phyloP scores from a whole-genome alignment of 2,329 filamentous ascomycete genomes.

The Emmonsiellopsis sp. region DNA sequence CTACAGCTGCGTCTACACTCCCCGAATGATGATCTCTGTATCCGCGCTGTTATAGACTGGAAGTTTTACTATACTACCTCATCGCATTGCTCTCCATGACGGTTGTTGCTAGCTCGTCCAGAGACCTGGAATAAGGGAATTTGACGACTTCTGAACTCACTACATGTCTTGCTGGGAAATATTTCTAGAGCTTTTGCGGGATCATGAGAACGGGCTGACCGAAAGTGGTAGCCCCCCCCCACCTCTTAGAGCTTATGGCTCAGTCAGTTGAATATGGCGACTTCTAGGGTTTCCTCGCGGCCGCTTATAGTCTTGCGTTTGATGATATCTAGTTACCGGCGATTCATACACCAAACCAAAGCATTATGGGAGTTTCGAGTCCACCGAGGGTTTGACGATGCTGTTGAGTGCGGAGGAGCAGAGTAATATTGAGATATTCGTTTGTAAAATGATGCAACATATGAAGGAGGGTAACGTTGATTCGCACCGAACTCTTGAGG shows the following conservation, averaged over 20 bases:
- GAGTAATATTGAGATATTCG: constrained; percentile 13
- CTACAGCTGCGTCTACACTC: constrained; percentile 9
- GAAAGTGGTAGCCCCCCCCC: constrained; percentile 8
- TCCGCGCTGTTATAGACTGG: constrained; percentile 19
- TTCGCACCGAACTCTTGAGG: constrained; percentile 14
- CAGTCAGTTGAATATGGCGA: constrained; percentile 16
- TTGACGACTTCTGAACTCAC: constrained; percentile 16
- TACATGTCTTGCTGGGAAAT: constrained; percentile 16
- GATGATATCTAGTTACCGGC: constrained; percentile 21
- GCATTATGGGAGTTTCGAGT: constrained; percentile 17
- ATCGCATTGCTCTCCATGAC: constrained; percentile 13
- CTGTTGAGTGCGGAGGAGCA: constrained; percentile 17
- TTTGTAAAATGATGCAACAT: constrained; percentile 18
- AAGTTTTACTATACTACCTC: constrained; percentile 11
- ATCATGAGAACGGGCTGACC: constrained; percentile 15
- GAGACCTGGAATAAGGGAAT: constrained; percentile 19
- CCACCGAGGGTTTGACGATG: constrained; percentile 14
- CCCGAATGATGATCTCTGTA: constrained; percentile 15
- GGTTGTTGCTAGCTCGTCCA: constrained; percentile 19
- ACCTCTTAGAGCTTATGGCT: constrained; percentile 16
- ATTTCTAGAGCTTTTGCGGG: constrained; percentile 18
- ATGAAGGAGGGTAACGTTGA: constrained; percentile 13
- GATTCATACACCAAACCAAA: constrained; percentile 15
- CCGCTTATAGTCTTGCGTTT: constrained; percentile 18
- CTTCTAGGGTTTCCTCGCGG: constrained; percentile 21